Conservation (phyloP, 1,284 basidiomycete species). For the Moesziomyces aphidis region DNA sequence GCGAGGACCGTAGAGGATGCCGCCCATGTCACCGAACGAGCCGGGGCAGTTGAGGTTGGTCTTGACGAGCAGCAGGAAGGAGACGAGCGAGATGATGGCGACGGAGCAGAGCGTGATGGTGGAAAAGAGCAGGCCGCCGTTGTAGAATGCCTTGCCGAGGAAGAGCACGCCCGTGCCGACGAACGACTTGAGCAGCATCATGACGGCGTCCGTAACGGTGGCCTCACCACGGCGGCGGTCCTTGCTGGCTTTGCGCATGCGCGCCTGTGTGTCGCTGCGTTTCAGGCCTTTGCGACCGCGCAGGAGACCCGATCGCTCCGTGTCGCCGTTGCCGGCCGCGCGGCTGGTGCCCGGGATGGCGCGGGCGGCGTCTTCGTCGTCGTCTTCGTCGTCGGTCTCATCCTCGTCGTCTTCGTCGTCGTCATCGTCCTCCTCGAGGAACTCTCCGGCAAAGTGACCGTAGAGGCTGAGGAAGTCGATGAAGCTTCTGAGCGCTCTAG, state of each 20-base stretch:
- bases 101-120: constrained; percentile 81
- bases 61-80: constrained; percentile 90
- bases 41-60: constrained; percentile 90
- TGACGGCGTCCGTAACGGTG: constrained; percentile 62
- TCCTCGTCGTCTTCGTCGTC: constrained; percentile 57
- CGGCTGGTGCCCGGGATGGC: constrained; percentile 45
- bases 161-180: constrained; percentile 96
- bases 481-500: constrained; percentile 63
- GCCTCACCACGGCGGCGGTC: constrained; percentile 61
- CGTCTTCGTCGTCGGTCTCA: constrained; percentile 40
- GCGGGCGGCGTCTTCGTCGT: constrained; percentile 16
- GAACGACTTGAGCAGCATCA: constrained; percentile 79
- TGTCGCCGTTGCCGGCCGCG: constrained; percentile 41
- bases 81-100: constrained; percentile 88
- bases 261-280: constrained; percentile 38
- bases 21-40: constrained; percentile 97
- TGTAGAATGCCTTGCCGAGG: constrained; percentile 96
- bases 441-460: constrained; percentile 66
- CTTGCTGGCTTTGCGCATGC: constrained; percentile 54
- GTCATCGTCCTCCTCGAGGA: constrained; percentile 60
- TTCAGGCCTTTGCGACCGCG: constrained; percentile 33
- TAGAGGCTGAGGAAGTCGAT: constrained; percentile 66
- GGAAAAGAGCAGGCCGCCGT: constrained; percentile 95
- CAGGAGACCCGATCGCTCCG: constrained; percentile 56
- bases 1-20: constrained; percentile 87